Percentiles rank a stretch among this genome's conserved stretches.
Evolutionary conservation across 768 basidiomycete genomes (phyloP).

Genomic region (Cantharellus anzutake): DNA sequence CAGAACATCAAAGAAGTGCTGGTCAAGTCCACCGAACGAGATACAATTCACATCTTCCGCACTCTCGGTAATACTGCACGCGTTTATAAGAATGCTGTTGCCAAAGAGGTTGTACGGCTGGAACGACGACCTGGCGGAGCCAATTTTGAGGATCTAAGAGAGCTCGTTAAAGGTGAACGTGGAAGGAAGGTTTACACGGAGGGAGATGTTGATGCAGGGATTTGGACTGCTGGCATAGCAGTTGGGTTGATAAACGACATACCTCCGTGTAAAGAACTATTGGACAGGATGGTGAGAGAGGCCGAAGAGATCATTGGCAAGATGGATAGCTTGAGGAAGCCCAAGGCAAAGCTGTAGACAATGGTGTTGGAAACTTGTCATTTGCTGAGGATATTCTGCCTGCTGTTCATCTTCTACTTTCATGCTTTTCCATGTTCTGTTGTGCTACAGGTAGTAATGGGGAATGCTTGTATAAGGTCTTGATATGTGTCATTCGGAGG

Average conservation of each 20-base stretch:
- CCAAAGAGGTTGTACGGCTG: conserved; percentile 67
- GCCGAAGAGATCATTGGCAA: conserved; percentile 45
- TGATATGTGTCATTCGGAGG: too few relatives aligned
- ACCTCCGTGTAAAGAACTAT: conserved; percentile 57
- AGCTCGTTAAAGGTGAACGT: conserved; percentile 24
- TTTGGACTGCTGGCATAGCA: conserved; percentile 37
- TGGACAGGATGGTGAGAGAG: conserved; percentile 52
- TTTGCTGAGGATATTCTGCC: too few relatives aligned
- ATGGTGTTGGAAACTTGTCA: too few relatives aligned
- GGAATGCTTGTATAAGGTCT: too few relatives aligned
- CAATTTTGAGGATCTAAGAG: conserved; percentile 68
- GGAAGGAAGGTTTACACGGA: conserved; percentile 45
- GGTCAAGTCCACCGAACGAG: conserved; percentile 54
- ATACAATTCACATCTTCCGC: conserved; percentile 69
- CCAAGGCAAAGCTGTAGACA: conserved; percentile 10
- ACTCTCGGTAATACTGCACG: conserved; percentile 67
- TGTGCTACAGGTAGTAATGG: too few relatives aligned
- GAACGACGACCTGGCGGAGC: conserved; percentile 59
- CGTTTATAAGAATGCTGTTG: conserved; percentile 73
- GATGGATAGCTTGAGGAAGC: conserved; percentile 18
- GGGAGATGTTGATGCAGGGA: conserved; percentile 74
- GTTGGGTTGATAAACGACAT: conserved; percentile 51
- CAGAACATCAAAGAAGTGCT: conserved; percentile 82
- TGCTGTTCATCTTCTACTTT: too few relatives aligned
- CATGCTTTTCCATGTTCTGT: too few relatives aligned